Base-by-base conservation (phyloP, 805 yeast genomes). In the Zygoascus flipseniorum region DNA sequence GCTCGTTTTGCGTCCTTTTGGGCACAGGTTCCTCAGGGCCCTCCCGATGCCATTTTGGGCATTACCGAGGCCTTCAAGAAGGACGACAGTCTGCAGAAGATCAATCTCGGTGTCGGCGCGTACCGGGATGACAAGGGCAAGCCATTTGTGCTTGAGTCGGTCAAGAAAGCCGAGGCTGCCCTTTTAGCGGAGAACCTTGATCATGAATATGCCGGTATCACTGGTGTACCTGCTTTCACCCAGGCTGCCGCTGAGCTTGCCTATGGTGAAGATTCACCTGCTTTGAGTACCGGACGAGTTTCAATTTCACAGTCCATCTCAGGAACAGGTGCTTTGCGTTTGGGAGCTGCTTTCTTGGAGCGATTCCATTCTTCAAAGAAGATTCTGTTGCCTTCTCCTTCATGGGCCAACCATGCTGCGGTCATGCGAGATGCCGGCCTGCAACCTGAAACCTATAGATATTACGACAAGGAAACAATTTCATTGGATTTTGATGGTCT, bases 271-370 rank as follows among this genome's bases (percentile, higher is more conserved):
- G 86, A 86, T 42, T 72, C 76, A 41, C 66, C 76, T 55, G 77
- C 85, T 53, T 69, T 85, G 44, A 70, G 72, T 13, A 82, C 80
- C 50, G 77, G 78, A 53, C 77, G 95, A 62, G 78, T 90, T 43
- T 85, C 89, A 51, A 81, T 95, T 49, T 76, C 89, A 13, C 99
- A 92, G 72, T 85, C 97, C 54, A 76, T 92, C 57, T 85, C 95
- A 42, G 99, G 99, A 58, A 92, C 99, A 41, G 99, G 99, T 57
- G 92, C 97, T 2, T 75, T 90, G 57, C 82, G 95, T 60, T 83
- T 92, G 41, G 81, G 89, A 49, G 92, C 86, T 23, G 92, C 84
- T 65, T 86, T 92, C 65, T 69, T 90, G 62, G 70, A 70, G 59
- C 72, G 78, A 56, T 86, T 85, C 76, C 75, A 82, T 64, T 67